phyloP scores from a whole-genome alignment of 2,329 filamentous ascomycete species.

The Ophiostoma sp. region DNA sequence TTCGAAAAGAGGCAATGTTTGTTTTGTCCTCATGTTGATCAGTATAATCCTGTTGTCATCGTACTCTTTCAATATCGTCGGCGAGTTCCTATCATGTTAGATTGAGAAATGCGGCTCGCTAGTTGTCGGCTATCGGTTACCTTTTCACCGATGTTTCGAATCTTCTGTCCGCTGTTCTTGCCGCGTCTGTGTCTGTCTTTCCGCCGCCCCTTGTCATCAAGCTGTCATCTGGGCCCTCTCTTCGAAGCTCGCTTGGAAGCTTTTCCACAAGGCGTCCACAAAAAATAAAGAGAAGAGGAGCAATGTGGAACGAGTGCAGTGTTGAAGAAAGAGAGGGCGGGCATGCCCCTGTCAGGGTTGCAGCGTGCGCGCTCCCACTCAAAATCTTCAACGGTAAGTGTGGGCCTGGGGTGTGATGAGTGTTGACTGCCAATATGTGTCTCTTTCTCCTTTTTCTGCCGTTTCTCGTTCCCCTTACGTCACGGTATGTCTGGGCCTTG shows the following conservation, averaged over 20 bases:
- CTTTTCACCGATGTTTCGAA: background rate
- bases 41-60: background rate
- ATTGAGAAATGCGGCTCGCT: no score
- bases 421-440: background rate
- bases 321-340: background rate
- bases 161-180: background rate
- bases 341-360: background rate
- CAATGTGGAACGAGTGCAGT: background rate
- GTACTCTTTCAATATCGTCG: background rate
- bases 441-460: background rate
- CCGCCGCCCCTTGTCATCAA: no score
- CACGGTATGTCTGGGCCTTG: background rate
- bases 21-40: background rate
- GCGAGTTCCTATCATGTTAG: background rate
- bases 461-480: background rate
- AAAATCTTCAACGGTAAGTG: background rate
- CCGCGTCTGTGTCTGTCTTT: background rate
- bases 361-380: slow-evolving; percentile 10
- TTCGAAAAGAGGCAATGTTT: background rate
- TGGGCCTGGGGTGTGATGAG: background rate
- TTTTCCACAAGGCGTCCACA: background rate
- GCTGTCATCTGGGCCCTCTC: background rate
- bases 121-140: background rate
- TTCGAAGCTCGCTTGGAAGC: background rate
- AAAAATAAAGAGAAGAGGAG: background rate